phyloP scores from a whole-genome alignment of 371 early-diverging fungal genomes.

The Mucor indicus region DNA sequence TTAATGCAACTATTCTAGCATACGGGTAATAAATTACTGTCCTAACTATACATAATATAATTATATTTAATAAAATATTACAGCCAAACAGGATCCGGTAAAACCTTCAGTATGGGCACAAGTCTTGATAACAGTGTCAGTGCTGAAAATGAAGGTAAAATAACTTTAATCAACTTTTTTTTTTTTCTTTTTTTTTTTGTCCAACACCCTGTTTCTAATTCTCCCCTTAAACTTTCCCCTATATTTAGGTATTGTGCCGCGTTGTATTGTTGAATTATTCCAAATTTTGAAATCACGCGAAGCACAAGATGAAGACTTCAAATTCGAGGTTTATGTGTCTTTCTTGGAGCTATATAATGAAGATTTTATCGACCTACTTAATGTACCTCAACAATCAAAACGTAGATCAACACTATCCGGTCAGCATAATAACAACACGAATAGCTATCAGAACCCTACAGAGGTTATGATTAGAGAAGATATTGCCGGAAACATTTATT shows the following conservation, averaged over 20 bases:
- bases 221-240: conserved; percentile 1
- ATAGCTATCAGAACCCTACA: not conserved
- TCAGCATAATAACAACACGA: conserved; percentile 27
- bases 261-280: conserved; percentile 75
- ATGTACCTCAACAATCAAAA: conserved; percentile 29
- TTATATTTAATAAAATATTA: not conserved
- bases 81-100: conserved; percentile 91
- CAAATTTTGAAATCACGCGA: conserved; percentile 29
- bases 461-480: conserved; percentile 85
- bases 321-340: conserved; percentile 50
- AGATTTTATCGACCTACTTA: conserved; percentile 80
- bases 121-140: conserved; percentile 47
- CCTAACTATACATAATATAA: not conserved
- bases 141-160: conserved; percentile 35
- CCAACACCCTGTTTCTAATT: too few relatives aligned
- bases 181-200: not conserved
- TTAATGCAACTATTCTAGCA: conserved; percentile 91
- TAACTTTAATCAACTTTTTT: not conserved
- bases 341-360: conserved; percentile 98
- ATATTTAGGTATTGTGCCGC: conserved; percentile 79
- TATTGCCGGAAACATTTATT: conserved; percentile 78
- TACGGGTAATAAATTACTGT: conserved; percentile 72
- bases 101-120: conserved; percentile 98
- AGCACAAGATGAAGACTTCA: conserved; percentile 35
- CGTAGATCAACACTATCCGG: conserved; percentile 3